A percentile compares a stretch with the other conserved stretches of the same genome.
phyloP scores from a whole-genome alignment of 139 green algal genomes.

The Marvania coccoides region DNA sequence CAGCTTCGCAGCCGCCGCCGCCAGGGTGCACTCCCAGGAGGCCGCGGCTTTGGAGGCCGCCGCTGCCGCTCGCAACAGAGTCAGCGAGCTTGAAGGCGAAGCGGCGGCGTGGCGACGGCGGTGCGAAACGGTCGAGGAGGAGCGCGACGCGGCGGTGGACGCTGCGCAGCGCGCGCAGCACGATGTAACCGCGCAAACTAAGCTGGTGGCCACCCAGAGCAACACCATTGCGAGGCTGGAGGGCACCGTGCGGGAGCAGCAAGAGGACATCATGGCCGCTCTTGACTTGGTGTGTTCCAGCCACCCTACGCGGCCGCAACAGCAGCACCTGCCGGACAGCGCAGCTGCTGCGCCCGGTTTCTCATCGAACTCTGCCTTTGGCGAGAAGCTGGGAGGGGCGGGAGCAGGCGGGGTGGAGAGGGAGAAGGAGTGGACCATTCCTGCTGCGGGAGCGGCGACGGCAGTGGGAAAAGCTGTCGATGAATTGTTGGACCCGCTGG shows the following conservation, averaged over 20 bases:
- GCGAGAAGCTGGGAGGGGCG: background rate
- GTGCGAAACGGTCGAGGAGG: background rate
- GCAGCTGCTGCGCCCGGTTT: background rate
- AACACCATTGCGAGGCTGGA: slow-evolving; percentile 14
- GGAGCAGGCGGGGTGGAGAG: background rate
- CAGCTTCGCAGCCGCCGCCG: background rate
- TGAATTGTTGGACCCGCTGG: slow-evolving; percentile 4
- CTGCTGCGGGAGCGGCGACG: background rate
- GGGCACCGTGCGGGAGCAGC: slow-evolving; percentile 14
- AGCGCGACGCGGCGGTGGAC: background rate
- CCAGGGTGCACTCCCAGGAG: slow-evolving; percentile 9
- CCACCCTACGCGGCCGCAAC: background rate
- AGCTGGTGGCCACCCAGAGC: background rate
- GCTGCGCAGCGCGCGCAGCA: background rate
- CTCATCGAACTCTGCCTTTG: background rate
- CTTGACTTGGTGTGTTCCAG: slow-evolving; percentile 3
- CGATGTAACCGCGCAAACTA: background rate
- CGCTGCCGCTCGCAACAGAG: background rate
- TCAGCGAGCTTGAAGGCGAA: background rate
- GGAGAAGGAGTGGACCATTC: background rate
- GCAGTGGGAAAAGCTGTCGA: background rate
- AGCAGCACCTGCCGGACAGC: background rate
- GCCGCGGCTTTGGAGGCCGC: background rate
- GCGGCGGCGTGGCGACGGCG: background rate
- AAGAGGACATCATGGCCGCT: slow-evolving; percentile 11